phyloP scores from a whole-genome alignment of 345 rosid genomes.

The Populus davidiana region DNA sequence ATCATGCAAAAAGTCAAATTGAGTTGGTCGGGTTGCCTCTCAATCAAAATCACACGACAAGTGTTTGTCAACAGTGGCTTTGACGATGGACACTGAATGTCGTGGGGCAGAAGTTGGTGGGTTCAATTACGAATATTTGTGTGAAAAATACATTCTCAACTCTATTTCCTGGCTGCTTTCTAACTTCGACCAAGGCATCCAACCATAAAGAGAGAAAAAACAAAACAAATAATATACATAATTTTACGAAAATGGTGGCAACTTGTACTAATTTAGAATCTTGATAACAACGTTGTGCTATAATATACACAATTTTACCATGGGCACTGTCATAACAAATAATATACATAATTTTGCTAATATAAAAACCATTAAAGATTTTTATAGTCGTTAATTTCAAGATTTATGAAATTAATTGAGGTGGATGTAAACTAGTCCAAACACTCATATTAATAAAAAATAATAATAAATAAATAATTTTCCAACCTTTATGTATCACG shows the following conservation, averaged over 20 bases:
- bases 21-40: slow-evolving; percentile 21
- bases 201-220: too few species aligned
- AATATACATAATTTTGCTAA: too few species aligned
- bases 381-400: too few species aligned
- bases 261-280: not conserved
- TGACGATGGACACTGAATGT: not conserved
- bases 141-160: not conserved
- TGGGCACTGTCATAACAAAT: not conserved
- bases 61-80: slow-evolving; percentile 5
- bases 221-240: too few species aligned
- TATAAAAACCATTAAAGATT: too few species aligned
- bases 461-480: too few species aligned
- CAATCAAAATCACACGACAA: slow-evolving; percentile 10
- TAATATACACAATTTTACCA: too few species aligned
- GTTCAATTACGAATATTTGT: not conserved
- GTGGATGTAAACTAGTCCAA: too few species aligned
- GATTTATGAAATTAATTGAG: too few species aligned
- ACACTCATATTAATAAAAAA: too few species aligned
- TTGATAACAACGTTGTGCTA: too few species aligned
- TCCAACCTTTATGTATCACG: not conserved
- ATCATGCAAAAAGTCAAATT: not conserved
- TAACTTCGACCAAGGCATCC: too few species aligned
- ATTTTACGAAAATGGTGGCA: not conserved
- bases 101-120: slow-evolving; percentile 3
- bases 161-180: not conserved